These are phyloP conservation scores for Lactifluus pinguis DNA, from an alignment of 768 basidiomycete genomes.

Conservation along the genomic window DNA sequence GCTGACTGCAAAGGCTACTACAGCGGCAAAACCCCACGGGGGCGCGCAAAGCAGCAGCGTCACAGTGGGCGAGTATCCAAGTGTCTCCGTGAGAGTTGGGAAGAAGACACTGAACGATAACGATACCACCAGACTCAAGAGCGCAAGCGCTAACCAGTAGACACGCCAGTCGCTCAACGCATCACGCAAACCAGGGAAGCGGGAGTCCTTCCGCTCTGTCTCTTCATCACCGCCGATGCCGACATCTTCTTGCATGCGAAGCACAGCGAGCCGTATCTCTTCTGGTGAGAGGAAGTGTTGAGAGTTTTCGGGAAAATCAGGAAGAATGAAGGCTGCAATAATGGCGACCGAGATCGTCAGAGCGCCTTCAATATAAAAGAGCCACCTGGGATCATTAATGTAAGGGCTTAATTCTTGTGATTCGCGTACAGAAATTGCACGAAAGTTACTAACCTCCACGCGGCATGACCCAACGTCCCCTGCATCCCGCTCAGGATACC, in stretches of 20 bases:
- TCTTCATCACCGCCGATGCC: slow-evolving; percentile 44
- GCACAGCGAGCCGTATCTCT: slow-evolving; percentile 47
- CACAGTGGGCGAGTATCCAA: slow-evolving; percentile 54
- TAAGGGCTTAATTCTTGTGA: background rate
- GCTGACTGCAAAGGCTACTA: slow-evolving; percentile 44
- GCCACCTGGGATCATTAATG: slow-evolving; percentile 39
- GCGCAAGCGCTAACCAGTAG: slow-evolving; percentile 65
- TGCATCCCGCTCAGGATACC: slow-evolving; percentile 68
- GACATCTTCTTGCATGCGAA: slow-evolving; percentile 56
- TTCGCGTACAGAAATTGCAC: no score
- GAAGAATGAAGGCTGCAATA: slow-evolving; percentile 53
- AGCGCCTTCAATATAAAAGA: slow-evolving; percentile 61
- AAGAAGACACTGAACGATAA: slow-evolving; percentile 76
- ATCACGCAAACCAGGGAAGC: slow-evolving; percentile 40
- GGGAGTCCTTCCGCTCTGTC: slow-evolving; percentile 28
- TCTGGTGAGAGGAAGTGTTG: slow-evolving; percentile 49
- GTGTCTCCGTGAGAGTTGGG: slow-evolving; percentile 63
- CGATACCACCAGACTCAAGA: slow-evolving; percentile 52
- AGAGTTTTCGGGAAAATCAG: slow-evolving; percentile 61
- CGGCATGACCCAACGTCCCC: slow-evolving; percentile 53
- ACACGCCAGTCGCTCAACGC: slow-evolving; percentile 75
- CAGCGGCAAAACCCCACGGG: slow-evolving; percentile 58
- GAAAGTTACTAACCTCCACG: slow-evolving; percentile 51
- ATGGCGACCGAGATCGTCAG: slow-evolving; percentile 47
- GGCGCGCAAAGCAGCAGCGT: slow-evolving; percentile 72